phyloP scores from a whole-genome alignment of 163 green algal genomes.

The Chloroidium sp. region DNA sequence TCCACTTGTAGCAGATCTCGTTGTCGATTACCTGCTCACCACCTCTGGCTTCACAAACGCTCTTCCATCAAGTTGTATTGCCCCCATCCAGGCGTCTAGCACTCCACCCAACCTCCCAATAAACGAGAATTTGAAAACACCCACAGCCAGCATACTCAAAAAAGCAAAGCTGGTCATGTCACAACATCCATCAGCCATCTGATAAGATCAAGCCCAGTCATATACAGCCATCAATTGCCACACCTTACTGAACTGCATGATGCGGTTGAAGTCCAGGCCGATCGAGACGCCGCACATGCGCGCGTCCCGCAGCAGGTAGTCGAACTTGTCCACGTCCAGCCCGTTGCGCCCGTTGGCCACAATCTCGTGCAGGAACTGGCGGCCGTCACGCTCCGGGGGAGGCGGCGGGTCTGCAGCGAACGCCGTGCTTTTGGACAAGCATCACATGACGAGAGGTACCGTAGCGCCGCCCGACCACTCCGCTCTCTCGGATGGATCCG shows the following conservation, averaged over 20 bases:
- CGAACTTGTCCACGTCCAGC: conserved; percentile 76
- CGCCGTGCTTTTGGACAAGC: background rate
- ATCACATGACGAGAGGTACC: background rate
- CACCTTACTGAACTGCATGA: conserved; percentile 46
- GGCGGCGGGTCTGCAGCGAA: background rate
- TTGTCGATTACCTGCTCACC: conserved; percentile 28
- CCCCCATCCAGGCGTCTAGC: too few species aligned
- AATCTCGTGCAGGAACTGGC: conserved; percentile 32
- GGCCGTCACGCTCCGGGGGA: background rate
- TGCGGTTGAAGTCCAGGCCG: conserved; percentile 35
- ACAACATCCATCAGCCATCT: background rate
- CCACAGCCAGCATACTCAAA: too few species aligned
- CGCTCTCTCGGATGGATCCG: too few species aligned
- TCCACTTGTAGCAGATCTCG: conserved; percentile 47
- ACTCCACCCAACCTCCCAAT: too few species aligned
- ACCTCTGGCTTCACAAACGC: too few species aligned
- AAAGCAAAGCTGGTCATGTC: background rate
- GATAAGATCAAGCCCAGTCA: background rate
- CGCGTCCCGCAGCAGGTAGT: conserved; percentile 68
- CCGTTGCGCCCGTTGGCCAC: conserved; percentile 75
- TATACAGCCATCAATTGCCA: background rate
- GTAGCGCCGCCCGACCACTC: too few species aligned
- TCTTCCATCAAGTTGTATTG: too few species aligned
- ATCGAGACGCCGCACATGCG: conserved; percentile 42
- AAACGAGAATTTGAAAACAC: too few species aligned